phyloP scores from a whole-genome alignment of 2,329 filamentous ascomycete species.

The Boeremia exigua region DNA sequence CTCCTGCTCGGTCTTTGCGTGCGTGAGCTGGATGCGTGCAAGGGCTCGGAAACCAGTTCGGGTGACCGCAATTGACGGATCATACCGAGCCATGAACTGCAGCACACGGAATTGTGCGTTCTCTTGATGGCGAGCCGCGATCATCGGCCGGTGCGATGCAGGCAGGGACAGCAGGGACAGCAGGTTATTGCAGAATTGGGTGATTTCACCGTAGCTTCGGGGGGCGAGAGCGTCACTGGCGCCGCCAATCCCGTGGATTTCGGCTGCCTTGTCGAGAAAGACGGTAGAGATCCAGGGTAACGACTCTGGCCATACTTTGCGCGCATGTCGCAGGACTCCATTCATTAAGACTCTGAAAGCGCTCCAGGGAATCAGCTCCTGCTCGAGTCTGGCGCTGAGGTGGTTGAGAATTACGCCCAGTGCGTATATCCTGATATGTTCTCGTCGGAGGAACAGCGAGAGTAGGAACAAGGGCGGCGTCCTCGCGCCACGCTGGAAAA shows the following conservation, averaged over 20 bases:
- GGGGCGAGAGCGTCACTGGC: neutral
- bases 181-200: slow-evolving; percentile 56
- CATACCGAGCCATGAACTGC: slow-evolving; percentile 61
- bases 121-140: slow-evolving; percentile 58
- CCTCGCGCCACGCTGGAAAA: slow-evolving; percentile 22
- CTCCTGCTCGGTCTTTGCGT: slow-evolving; percentile 62
- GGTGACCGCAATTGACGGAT: slow-evolving; percentile 63
- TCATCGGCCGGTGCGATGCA: slow-evolving; percentile 56
- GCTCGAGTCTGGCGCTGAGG: slow-evolving; percentile 22
- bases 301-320: slow-evolving; percentile 38
- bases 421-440: slow-evolving; percentile 27
- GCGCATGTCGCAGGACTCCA: slow-evolving; percentile 41
- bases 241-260: slow-evolving; percentile 16
- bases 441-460: slow-evolving; percentile 40
- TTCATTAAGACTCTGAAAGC: slow-evolving; percentile 32
- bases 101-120: slow-evolving; percentile 64
- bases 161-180: slow-evolving; percentile 58
- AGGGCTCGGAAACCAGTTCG: slow-evolving; percentile 64
- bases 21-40: slow-evolving; percentile 62
- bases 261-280: slow-evolving; percentile 32
- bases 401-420: slow-evolving; percentile 35
- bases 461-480: slow-evolving; percentile 41
- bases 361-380: slow-evolving; percentile 28
- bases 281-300: slow-evolving; percentile 41
- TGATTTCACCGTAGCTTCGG: slow-evolving; percentile 30